Conservation (phyloP, 192 early-diverging fungal genomes). For the Podila epigama region DNA sequence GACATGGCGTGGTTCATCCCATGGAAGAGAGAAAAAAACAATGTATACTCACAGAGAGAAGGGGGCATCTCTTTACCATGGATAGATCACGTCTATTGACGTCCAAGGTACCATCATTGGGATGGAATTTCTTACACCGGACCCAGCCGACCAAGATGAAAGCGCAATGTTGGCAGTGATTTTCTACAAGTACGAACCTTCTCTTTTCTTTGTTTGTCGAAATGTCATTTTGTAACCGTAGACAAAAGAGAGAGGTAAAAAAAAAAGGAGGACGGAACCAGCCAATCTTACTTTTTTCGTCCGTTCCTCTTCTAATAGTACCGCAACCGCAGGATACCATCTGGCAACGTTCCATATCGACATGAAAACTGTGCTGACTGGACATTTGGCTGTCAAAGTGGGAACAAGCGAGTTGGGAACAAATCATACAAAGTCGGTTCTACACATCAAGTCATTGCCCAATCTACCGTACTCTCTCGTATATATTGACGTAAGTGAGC, state of each 20-base stretch:
- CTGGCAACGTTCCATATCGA: constrained; percentile 39
- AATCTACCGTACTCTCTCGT: constrained; percentile 29
- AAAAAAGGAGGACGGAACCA: neutral
- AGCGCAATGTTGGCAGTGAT: constrained; percentile 26
- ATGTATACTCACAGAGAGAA: too few species aligned
- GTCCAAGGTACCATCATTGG: constrained; percentile 27
- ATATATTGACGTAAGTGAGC: constrained; percentile 31
- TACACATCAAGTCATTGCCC: constrained; percentile 31
- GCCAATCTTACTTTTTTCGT: neutral
- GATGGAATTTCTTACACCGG: constrained; percentile 35
- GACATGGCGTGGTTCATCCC: neutral
- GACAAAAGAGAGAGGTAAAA: too few species aligned
- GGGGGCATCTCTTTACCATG: neutral
- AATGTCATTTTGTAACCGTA: too few species aligned
- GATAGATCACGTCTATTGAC: constrained; percentile 19
- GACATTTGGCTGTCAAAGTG: constrained; percentile 13
- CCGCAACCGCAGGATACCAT: constrained; percentile 10
- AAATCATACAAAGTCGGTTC: constrained; percentile 4
- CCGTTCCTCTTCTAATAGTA: neutral
- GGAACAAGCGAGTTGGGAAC: constrained; percentile 26
- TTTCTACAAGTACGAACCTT: constrained; percentile 25
- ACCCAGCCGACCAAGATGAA: constrained; percentile 3
- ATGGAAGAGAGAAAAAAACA: too few species aligned
- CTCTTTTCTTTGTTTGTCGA: too few species aligned
- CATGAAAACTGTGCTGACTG: neutral